These are phyloP conservation scores for Crucibulum laeve DNA, from an alignment of 768 basidiomycete species.

Conservation along the genomic window DNA sequence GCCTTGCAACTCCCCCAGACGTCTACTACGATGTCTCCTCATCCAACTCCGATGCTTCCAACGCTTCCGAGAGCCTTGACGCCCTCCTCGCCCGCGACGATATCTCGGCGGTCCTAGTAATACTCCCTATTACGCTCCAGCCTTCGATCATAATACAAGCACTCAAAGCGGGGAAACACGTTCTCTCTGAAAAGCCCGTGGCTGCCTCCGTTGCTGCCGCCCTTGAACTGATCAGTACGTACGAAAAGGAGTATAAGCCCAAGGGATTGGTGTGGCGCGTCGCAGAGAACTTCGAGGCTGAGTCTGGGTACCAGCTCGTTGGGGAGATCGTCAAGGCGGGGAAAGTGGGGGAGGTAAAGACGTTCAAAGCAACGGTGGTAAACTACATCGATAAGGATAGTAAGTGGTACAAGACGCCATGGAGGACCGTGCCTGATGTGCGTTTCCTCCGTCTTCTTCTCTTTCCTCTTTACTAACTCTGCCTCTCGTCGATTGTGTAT, in stretches of 20 bases:
- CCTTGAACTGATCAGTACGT: conserved; percentile 58
- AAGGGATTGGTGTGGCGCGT: conserved; percentile 77
- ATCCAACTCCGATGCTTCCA: conserved; percentile 53
- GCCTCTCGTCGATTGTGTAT: conserved; percentile 4
- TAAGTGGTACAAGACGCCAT: conserved; percentile 79
- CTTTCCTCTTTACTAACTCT: conserved; percentile 1
- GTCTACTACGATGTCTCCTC: conserved; percentile 38
- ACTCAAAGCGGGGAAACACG: conserved; percentile 78
- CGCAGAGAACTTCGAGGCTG: conserved; percentile 74
- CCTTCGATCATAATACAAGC: conserved; percentile 62
- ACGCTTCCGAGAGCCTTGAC: conserved; percentile 42
- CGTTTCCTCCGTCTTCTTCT: conserved; percentile 19
- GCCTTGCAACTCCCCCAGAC: conserved; percentile 33
- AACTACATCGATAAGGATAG: conserved; percentile 54
- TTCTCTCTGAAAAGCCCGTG: conserved; percentile 86
- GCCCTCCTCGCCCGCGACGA: conserved; percentile 64
- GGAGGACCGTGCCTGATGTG: conserved; percentile 81
- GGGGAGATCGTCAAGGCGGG: conserved; percentile 48
- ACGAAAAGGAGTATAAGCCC: conserved; percentile 58
- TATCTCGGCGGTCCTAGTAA: conserved; percentile 69
- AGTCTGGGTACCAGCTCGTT: conserved; percentile 50
- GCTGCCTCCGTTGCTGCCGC: conserved; percentile 66
- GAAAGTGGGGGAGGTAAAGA: conserved; percentile 67
- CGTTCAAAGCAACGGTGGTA: conserved; percentile 55
- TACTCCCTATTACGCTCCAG: conserved; percentile 73